Evolutionary conservation across 2,329 filamentous ascomycete genomes (phyloP), one percentile per base, ranked within the genome.

Genomic region (Ascochyta lentis): DNA sequence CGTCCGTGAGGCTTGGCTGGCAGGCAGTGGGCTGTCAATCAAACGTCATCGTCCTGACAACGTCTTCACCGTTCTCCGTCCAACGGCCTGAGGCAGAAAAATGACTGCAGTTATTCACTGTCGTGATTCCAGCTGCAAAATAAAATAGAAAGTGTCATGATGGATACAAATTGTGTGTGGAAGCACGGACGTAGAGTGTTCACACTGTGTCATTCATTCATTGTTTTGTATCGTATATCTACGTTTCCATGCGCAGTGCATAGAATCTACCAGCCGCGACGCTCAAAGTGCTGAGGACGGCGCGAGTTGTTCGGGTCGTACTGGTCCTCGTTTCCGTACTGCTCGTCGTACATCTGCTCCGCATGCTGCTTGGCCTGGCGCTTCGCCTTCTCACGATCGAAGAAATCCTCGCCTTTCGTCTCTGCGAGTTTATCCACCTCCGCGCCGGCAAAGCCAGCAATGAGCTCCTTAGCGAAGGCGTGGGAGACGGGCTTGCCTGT

Each of bases 391-490:
- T 82, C 79, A 39, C 70, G 69, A 68, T 83, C 80, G 59, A 80
- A 75, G 67, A 70, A 79, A 63, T 83, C 80, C 56, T 76, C 76
- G 43, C 81, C 80, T 72, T 82, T 82, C 54, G 78, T 81, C 71
- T 82, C 90, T 66, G 84, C 82, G 29, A 93, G 78, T 27, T 45
- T 89, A 80, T 94, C 90, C 3, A 68, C 53, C 52, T 61, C 54
- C 13, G 39, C 43, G 10, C n/a, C 89, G 26, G 88, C 90, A 52
- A 93, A 80, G 56, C 87, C 89, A 15, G 84, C 89, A 29, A 94
- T 77, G 40, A 89, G 74, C 79, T 93, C 90, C 81, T 94, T 94
- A 72, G 91, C 91, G 69, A 91, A 89, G 38, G 78, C 79, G 79
- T 94, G 90, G 61, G 81, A 84, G 66, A 93, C 87, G 6, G 83